Conservation (phyloP, 2,329 filamentous ascomycete species). For the Raffaelea deltoideospora region DNA sequence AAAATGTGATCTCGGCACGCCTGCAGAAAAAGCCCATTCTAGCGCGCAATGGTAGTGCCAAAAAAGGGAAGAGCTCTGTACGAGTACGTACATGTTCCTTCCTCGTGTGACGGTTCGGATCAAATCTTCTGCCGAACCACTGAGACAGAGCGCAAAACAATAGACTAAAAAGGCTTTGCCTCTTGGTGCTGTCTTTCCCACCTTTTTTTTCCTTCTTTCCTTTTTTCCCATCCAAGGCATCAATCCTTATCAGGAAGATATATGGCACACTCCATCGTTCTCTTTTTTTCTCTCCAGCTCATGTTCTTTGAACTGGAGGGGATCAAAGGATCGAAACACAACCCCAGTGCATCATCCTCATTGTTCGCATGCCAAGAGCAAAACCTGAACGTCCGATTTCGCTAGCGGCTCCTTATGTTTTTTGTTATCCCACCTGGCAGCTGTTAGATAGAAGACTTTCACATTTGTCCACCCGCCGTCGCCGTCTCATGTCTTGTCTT, state of each 20-base stretch:
- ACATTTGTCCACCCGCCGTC: no score
- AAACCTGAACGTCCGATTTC: conserved; percentile 72
- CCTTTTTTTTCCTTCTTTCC: conserved; percentile 17
- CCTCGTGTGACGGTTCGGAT: no score
- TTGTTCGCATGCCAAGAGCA: conserved; percentile 77
- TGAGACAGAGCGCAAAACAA: no score
- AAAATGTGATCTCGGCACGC: no score
- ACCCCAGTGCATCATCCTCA: conserved; percentile 73
- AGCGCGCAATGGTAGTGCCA: no score
- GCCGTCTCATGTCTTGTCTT: neutral
- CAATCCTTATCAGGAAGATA: conserved; percentile 66
- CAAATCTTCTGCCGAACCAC: neutral
- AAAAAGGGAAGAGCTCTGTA: no score
- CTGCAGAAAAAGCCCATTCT: no score
- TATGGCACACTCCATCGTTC: conserved; percentile 1
- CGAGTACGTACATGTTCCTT: no score
- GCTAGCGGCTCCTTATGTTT: conserved; percentile 72
- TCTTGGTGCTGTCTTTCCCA: no score
- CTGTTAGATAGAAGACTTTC: conserved; percentile 13
- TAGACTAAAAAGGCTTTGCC: no score
- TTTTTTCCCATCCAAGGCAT: conserved; percentile 42
- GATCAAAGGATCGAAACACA: conserved; percentile 5
- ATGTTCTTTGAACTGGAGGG: conserved; percentile 1
- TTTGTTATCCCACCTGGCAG: conserved; percentile 8
- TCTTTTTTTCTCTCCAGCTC: conserved; percentile 1